Percentiles rank a stretch among this genome's conserved stretches.
These are phyloP conservation scores for Ascochyta pisi DNA, from an alignment of 2,329 filamentous ascomycete genomes.

Conservation along the genomic window DNA sequence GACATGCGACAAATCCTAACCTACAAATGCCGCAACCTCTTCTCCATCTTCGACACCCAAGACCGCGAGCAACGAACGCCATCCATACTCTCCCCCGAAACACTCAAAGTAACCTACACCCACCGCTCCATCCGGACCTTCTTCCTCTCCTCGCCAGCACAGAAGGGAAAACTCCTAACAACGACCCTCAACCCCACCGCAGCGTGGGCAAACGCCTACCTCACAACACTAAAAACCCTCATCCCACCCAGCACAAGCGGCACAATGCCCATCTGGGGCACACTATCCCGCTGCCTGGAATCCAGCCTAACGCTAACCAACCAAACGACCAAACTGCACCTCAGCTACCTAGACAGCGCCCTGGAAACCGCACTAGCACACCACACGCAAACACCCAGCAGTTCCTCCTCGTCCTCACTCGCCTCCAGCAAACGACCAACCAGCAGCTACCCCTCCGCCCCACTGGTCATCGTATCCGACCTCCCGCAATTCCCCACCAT, in stretches of 20 bases:
- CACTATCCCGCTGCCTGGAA: conserved; percentile 28
- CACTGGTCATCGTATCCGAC: background rate
- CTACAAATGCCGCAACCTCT: conserved; percentile 29
- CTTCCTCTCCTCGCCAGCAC: conserved; percentile 23
- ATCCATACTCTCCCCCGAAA: conserved; percentile 2
- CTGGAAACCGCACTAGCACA: conserved; percentile 23
- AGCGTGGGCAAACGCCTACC: conserved; percentile 36
- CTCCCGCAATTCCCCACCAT: conserved; percentile 17
- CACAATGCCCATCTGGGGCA: conserved; percentile 26
- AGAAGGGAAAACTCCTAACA: conserved; percentile 11
- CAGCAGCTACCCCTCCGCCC: background rate
- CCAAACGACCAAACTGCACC: conserved; percentile 24
- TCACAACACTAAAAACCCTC: conserved; percentile 34
- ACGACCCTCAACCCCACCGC: conserved; percentile 23
- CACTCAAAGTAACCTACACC: conserved; percentile 33
- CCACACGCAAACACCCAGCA: conserved; percentile 8
- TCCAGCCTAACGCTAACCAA: conserved; percentile 26
- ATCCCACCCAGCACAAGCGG: conserved; percentile 6
- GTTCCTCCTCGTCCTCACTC: conserved; percentile 15
- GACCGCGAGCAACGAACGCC: conserved; percentile 6
- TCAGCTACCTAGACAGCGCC: conserved; percentile 31
- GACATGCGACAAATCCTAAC: conserved; percentile 27
- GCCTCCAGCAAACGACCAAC: conserved; percentile 8
- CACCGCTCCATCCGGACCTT: conserved; percentile 36
- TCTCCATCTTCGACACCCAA: conserved; percentile 31